A percentile compares a stretch with the other conserved stretches of the same genome.
phyloP scores from a whole-genome alignment of 2,329 filamentous ascomycete genomes.

The Penicillium frequentans region DNA sequence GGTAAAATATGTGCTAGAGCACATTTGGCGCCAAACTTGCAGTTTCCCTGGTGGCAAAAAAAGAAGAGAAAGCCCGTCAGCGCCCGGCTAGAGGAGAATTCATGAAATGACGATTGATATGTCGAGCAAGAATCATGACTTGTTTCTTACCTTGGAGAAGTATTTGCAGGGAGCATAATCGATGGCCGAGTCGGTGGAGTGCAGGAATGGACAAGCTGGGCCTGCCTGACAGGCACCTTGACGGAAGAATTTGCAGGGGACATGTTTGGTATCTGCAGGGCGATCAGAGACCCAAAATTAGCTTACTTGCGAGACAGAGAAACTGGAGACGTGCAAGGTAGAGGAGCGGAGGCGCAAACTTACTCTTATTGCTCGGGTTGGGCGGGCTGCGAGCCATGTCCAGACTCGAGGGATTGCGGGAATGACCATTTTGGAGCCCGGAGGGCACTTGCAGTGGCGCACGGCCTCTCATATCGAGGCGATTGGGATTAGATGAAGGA shows the following conservation, averaged over 20 bases:
- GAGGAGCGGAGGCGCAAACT: not conserved
- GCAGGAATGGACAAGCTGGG: conserved; percentile 92
- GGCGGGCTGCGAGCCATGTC: conserved; percentile 50
- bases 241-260: conserved; percentile 99
- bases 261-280: conserved; percentile 81
- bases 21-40: conserved; percentile 98
- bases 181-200: conserved; percentile 80
- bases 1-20: conserved; percentile 94
- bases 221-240: conserved; percentile 96
- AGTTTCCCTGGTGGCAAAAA: conserved; percentile 71
- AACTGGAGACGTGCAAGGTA: not conserved
- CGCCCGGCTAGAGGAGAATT: not conserved
- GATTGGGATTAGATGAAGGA: conserved; percentile 26
- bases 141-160: conserved; percentile 78
- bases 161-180: conserved; percentile 95
- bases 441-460: conserved; percentile 41
- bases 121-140: not conserved
- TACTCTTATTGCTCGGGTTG: conserved; percentile 45
- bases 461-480: conserved; percentile 43
- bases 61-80: conserved; percentile 22
- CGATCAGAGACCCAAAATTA: conserved; percentile 7
- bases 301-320: not conserved
- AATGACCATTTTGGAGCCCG: conserved; percentile 42
- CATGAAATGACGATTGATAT: not conserved
- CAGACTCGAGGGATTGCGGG: conserved; percentile 43